Evolutionary conservation across 2,329 filamentous ascomycete genomes (phyloP), one percentile per base, ranked within the genome.

Genomic region (Colletotrichum sp.): DNA sequence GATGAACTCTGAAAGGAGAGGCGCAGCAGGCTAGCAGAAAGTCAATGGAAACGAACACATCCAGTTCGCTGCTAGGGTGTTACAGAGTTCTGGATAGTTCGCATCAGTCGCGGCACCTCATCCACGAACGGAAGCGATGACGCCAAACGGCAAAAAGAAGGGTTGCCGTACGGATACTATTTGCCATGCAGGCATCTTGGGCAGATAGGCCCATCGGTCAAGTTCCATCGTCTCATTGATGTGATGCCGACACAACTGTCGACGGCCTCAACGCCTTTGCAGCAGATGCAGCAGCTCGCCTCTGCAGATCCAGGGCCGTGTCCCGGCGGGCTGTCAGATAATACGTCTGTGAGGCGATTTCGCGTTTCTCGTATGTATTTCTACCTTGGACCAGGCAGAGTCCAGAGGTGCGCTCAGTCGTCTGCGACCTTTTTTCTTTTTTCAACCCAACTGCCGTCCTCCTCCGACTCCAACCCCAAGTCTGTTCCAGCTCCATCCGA

Each of bases 11-110:
- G 62, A 63, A 28, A 32, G 48, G 21, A 43, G 32, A 72, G 69
- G 73, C 73, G 62, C 69, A 64, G 69, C 62, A 56, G 62, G 38
- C 69, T 66, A 67, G 69, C 69, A 52, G 21, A 43, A 62, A 67
- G 55, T 72, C 69, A 72, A 67, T 72, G 73, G 61, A 32, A 67
- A 75, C 69, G 69, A 75, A 68, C 73, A 72, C 69, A 72, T 73
- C 73, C 56, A 67, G 69, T 75, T 75, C 62, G 62, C 38, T 72
- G 32, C 69, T 67, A 73, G 62, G 62, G 62, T 48, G 73, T 72
- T 75, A 75, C 73, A 75, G 73, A 67, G 62, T 68, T 52, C 32
- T 71, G 68, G 61, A 63, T 73, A 63, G 69, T 63, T 71, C 73
- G 69, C 64, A 72, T 62, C 69, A 75, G 64, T 72, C 34, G 55